These are phyloP conservation scores for Grifola frondosa DNA, from an alignment of 1,284 basidiomycete species.

Conservation along the genomic window DNA sequence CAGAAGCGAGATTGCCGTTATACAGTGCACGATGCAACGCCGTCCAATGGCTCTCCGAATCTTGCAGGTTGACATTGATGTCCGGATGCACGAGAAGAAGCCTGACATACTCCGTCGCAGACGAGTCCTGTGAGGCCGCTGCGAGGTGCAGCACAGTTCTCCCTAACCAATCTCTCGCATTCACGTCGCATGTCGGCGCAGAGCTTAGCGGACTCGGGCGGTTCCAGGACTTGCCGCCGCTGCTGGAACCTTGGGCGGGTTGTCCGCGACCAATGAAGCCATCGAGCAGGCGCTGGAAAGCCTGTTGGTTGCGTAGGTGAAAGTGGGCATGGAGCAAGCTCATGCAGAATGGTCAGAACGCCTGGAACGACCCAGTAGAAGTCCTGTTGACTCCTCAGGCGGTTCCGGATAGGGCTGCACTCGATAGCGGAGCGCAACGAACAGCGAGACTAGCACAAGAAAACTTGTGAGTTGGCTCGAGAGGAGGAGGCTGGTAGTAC, in stretches of 20 bases:
- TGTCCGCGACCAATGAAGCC: conserved; percentile 35
- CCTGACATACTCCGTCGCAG: conserved; percentile 77
- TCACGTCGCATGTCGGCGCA: conserved; percentile 55
- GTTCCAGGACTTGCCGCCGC: conserved; percentile 68
- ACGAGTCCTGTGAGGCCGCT: conserved; percentile 56
- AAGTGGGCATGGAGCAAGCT: conserved; percentile 82
- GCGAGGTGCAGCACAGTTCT: conserved; percentile 86
- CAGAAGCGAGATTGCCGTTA: conserved; percentile 79
- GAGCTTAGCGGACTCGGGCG: conserved; percentile 46
- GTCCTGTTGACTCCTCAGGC: conserved; percentile 22
- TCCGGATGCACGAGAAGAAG: conserved; percentile 78
- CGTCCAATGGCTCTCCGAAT: conserved; percentile 89
- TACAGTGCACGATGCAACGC: conserved; percentile 92
- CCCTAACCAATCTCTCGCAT: conserved; percentile 71
- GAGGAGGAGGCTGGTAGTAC: too few relatives aligned
- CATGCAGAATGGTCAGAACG: conserved; percentile 43
- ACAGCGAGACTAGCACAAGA: too few relatives aligned
- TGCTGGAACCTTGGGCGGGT: conserved; percentile 34
- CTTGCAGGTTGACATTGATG: conserved; percentile 81
- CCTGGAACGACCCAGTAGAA: conserved; percentile 25
- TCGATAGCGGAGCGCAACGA: conserved; percentile 1
- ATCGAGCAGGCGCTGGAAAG: conserved; percentile 81
- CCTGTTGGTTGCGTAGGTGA: conserved; percentile 73
- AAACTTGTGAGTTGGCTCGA: too few relatives aligned
- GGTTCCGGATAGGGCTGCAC: conserved; percentile 9